phyloP scores from a whole-genome alignment of 768 basidiomycete species.

The Rhizopogon vesiculosus region DNA sequence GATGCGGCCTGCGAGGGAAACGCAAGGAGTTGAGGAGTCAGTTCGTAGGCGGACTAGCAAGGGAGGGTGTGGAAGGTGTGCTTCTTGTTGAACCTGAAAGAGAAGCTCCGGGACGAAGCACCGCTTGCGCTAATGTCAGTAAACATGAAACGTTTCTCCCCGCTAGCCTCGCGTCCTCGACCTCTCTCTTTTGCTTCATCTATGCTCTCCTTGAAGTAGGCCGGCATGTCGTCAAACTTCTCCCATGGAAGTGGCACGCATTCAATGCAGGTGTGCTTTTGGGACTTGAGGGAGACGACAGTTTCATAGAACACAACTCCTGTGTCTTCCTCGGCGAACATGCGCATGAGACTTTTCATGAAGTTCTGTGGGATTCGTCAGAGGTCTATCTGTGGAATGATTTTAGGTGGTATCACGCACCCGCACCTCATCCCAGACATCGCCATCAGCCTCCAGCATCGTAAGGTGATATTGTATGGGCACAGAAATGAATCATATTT shows the following conservation, averaged over 20 bases:
- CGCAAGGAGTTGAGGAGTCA: conserved; percentile 59
- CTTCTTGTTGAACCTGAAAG: conserved; percentile 65
- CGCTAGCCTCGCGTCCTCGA: conserved; percentile 26
- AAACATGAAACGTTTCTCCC: conserved; percentile 63
- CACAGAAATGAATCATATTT: too few species aligned
- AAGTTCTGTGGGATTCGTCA: conserved; percentile 44
- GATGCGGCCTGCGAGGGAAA: too few species aligned
- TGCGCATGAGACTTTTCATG: conserved; percentile 89
- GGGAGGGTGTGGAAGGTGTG: conserved; percentile 52
- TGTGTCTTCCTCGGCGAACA: too few species aligned
- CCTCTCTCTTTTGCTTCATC: conserved; percentile 33
- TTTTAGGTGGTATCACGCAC: conserved; percentile 40
- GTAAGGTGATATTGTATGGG: conserved; percentile 55
- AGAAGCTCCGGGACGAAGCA: conserved; percentile 73
- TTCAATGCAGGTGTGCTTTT: conserved; percentile 91
- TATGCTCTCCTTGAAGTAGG: conserved; percentile 88
- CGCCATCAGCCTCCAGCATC: conserved; percentile 92
- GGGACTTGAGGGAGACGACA: conserved; percentile 78
- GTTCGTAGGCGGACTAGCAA: conserved; percentile 35
- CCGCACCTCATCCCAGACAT: conserved; percentile 96
- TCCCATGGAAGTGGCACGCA: conserved; percentile 91
- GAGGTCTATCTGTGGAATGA: background rate
- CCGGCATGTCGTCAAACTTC: conserved; percentile 81
- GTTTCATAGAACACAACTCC: conserved; percentile 54
- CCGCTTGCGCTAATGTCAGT: conserved; percentile 58